Conservation (phyloP, 768 basidiomycete genomes). For the Chiua virens region DNA sequence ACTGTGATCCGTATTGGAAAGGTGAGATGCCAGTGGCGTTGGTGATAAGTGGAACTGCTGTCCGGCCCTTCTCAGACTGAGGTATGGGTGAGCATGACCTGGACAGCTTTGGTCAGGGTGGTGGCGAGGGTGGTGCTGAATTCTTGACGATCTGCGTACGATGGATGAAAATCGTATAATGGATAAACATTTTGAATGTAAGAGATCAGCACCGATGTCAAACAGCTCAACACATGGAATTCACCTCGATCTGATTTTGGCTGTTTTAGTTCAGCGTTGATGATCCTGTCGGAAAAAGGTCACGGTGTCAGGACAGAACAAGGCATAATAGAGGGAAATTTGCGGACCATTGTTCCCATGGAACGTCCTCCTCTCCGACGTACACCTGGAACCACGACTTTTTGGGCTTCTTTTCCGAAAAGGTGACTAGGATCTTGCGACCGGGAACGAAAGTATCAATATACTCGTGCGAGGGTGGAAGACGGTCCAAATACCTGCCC, state of each 20-base stretch:
- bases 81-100: conserved; percentile 73
- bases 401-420: conserved; percentile 74
- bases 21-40: conserved; percentile 70
- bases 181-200: too few relatives aligned
- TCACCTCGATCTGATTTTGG: conserved; percentile 64
- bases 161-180: not conserved
- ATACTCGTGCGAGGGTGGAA: not conserved
- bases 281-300: conserved; percentile 48
- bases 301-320: not conserved
- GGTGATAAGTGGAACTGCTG: conserved; percentile 78
- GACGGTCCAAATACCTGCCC: conserved; percentile 63
- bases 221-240: not conserved
- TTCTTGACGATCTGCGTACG: conserved; percentile 40
- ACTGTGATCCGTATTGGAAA: conserved; percentile 75
- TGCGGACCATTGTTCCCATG: conserved; percentile 83
- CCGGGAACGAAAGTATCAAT: conserved; percentile 19
- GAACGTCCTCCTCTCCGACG: conserved; percentile 75
- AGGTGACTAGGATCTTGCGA: conserved; percentile 60
- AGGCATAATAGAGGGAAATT: not conserved
- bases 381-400: conserved; percentile 78
- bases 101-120: conserved; percentile 63
- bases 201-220: not conserved
- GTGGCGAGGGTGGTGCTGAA: conserved; percentile 60
- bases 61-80: conserved; percentile 76
- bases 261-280: conserved; percentile 79